Evolutionary conservation across 208 protist genomes (phyloP).

Genomic region (Trichomonas vaginalis): DNA sequence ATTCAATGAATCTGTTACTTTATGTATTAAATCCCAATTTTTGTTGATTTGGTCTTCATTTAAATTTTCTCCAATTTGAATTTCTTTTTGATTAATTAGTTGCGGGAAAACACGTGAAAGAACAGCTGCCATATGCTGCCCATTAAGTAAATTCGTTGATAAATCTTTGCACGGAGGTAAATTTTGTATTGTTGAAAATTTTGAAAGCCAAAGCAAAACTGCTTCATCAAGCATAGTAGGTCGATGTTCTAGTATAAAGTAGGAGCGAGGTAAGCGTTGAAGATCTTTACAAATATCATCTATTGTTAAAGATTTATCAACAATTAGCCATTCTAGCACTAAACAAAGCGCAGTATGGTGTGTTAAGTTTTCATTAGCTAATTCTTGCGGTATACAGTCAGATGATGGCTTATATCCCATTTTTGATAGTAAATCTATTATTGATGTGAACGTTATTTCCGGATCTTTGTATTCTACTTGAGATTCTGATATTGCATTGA

Average conservation of each 20-base stretch:
- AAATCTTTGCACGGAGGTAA: not conserved
- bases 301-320: constrained; percentile 4
- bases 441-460: not conserved
- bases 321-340: not conserved
- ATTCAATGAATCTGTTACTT: not conserved
- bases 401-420: not conserved
- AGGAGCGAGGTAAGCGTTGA: not conserved
- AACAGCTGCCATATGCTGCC: not conserved
- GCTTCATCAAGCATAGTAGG: not conserved
- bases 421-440: not conserved
- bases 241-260: not conserved
- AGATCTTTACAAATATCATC: not conserved
- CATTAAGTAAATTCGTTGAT: not conserved
- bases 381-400: not conserved
- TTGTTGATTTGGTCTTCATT: not conserved
- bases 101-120: not conserved
- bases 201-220: not conserved
- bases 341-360: not conserved
- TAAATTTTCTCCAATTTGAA: not conserved
- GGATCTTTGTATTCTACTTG: not conserved
- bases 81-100: not conserved
- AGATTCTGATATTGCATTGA: not conserved
- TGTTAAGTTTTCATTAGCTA: not conserved
- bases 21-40: not conserved
- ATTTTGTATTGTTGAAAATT: not conserved